These are phyloP conservation scores for Candolleomyces efflorescens DNA, from an alignment of 768 basidiomycete species.

Conservation along the genomic window DNA sequence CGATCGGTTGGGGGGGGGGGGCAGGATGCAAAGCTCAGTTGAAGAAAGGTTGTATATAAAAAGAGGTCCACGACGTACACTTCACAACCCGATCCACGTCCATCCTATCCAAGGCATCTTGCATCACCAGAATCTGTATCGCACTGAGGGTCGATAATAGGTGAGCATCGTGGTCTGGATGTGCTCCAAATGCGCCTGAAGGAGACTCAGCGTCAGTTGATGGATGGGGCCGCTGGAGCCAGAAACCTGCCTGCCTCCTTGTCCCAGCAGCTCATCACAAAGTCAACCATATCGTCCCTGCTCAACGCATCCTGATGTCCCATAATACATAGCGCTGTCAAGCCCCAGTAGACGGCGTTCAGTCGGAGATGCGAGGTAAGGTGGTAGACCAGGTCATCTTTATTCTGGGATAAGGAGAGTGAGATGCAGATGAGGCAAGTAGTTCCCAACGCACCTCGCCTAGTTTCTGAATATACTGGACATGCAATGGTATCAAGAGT, in stretches of 20 bases:
- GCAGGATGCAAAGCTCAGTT: no score
- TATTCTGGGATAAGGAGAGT: conserved; percentile 42
- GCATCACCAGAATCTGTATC: conserved; percentile 86
- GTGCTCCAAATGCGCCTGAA: conserved; percentile 86
- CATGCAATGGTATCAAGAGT: conserved; percentile 55
- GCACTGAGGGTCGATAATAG: conserved; percentile 84
- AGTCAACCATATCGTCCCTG: conserved; percentile 79
- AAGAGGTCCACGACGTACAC: conserved; percentile 47
- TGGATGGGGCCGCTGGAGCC: neutral
- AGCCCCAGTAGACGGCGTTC: conserved; percentile 97
- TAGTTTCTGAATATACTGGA: conserved; percentile 71
- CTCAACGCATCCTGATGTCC: conserved; percentile 72
- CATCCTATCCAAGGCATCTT: conserved; percentile 71
- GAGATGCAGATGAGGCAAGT: no score
- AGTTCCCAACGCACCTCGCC: conserved; percentile 46
- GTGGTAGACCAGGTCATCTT: conserved; percentile 84
- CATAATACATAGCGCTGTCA: conserved; percentile 84
- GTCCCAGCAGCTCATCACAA: conserved; percentile 95
- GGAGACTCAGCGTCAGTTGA: neutral
- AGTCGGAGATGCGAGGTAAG: conserved; percentile 90
- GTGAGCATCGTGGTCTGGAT: conserved; percentile 92
- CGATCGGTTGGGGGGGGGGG: no score
- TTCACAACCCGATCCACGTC: conserved; percentile 66
- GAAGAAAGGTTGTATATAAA: no score
- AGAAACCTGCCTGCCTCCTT: conserved; percentile 69